Base-by-base conservation (phyloP, 805 yeast genomes). In the Ogataea chonburiensis region DNA sequence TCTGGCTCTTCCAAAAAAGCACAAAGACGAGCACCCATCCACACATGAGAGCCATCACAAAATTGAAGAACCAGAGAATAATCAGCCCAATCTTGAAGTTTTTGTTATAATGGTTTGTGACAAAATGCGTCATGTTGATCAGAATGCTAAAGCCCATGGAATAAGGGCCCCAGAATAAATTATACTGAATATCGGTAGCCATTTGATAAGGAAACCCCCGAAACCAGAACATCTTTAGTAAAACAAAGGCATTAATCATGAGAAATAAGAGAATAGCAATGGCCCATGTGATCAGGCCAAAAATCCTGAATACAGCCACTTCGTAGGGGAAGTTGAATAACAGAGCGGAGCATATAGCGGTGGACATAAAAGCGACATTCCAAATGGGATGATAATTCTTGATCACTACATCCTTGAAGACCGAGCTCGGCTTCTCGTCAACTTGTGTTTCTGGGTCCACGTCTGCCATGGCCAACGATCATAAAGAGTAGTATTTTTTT, bases 61-160 rank as follows among this genome's bases (percentile, higher is more conserved):
- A 70, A 28, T 76, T 75, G 19, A 83, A 60, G 81, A 89, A 81
- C 91, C 93, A 86, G 5, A 71, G 58, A 5, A 73, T 68, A 2
- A 74, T 60, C 26, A 73, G 62, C 61, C 81, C 65, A 22, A 56
- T 49, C 45, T 52, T 48, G 34, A 53, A 43, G 30, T 47, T 42
- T 28, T 49, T 46, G 14, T 67, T 66, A 28, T 50, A 52, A 28
- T 52, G 50, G 3, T 8, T 10, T 13, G 75, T 66, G 5, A 81
- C 47, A 18, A 56, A 53, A 43, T 68, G 69, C 15, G 79, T 57
- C 60, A 71, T 75, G 50, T 77, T 79, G 14, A 80, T 64, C 38
- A 86, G 63, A 3, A 93, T 78, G 13, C 75, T 71, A 45, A 69
- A 72, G 0, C 87, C 95, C 95, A 86, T 87, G n/a, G 87, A 79